Conservation (phyloP, 805 yeast genomes). For the Pichia occidentalis region DNA sequence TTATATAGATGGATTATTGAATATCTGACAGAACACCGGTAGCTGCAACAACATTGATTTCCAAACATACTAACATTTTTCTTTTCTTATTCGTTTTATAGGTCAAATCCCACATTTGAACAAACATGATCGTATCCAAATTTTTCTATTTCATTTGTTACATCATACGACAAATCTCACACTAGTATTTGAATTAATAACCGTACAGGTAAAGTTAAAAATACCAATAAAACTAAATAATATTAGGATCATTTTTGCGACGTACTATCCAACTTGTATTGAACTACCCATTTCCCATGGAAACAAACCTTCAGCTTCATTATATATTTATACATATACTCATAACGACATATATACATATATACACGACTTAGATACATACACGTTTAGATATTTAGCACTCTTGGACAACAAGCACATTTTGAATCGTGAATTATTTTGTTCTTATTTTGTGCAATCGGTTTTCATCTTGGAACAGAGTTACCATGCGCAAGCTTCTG, state of each 20-base stretch:
- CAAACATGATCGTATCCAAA: slow-evolving; percentile 3
- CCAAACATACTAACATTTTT: background rate
- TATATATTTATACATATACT: background rate
- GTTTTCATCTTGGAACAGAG: too few species aligned
- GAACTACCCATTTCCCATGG: slow-evolving; percentile 2
- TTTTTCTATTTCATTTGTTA: background rate
- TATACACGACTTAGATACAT: background rate
- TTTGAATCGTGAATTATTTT: too few species aligned
- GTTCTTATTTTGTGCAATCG: too few species aligned
- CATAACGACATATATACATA: background rate
- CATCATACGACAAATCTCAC: too few species aligned
- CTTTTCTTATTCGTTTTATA: background rate
- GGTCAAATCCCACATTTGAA: slow-evolving; percentile 10
- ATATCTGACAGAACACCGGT: too few species aligned
- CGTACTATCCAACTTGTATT: slow-evolving; percentile 8
- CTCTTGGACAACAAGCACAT: too few species aligned
- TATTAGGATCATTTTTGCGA: slow-evolving; percentile 1
- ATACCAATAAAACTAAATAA: background rate
- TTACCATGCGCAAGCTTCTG: too few species aligned
- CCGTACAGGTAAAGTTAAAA: background rate
- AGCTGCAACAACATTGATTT: too few species aligned
- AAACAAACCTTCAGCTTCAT: background rate
- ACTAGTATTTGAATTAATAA: too few species aligned
- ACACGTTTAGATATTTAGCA: too few species aligned
- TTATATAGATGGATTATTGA: too few species aligned